phyloP scores from a whole-genome alignment of 192 early-diverging fungal genomes.

The Gamsiella multidivaricata region DNA sequence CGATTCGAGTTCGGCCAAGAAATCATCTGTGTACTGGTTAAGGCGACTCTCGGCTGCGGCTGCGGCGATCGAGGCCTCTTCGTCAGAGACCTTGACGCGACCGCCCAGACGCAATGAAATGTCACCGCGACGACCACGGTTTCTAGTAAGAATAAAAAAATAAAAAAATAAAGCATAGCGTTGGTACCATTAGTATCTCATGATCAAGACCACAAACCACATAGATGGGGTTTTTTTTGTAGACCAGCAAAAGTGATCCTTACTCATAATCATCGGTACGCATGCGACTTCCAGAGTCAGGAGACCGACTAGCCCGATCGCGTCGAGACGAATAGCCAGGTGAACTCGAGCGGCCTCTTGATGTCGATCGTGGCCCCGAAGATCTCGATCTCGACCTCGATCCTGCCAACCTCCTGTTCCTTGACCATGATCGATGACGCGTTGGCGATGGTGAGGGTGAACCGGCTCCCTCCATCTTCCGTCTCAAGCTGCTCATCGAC shows the following conservation, averaged over 20 bases:
- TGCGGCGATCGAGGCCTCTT: not conserved
- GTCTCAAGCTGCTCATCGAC: constrained; percentile 26
- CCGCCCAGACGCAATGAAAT: constrained; percentile 39
- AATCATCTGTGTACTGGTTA: constrained; percentile 31
- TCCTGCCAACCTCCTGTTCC: constrained; percentile 28
- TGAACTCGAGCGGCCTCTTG: constrained; percentile 13
- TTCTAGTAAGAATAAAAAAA: constrained; percentile 16
- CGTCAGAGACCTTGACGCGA: constrained; percentile 16
- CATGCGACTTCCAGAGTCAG: constrained; percentile 16
- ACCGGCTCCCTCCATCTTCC: constrained; percentile 28
- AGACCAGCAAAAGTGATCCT: not conserved
- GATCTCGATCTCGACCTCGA: constrained; percentile 35
- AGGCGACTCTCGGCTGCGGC: not conserved
- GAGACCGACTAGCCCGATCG: constrained; percentile 37
- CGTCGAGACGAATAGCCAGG: constrained; percentile 7
- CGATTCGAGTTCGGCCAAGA: constrained; percentile 42
- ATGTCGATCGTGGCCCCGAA: constrained; percentile 14
- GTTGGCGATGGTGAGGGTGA: constrained; percentile 37
- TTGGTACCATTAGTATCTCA: not conserved
- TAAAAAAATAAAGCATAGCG: not conserved
- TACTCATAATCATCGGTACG: constrained; percentile 34
- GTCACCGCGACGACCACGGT: constrained; percentile 48
- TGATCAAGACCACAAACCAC: too few species aligned
- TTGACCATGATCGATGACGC: constrained; percentile 40
- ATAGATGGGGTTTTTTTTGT: not conserved